phyloP scores from a whole-genome alignment of 805 yeast species.

The Metschnikowia lochheadii region DNA sequence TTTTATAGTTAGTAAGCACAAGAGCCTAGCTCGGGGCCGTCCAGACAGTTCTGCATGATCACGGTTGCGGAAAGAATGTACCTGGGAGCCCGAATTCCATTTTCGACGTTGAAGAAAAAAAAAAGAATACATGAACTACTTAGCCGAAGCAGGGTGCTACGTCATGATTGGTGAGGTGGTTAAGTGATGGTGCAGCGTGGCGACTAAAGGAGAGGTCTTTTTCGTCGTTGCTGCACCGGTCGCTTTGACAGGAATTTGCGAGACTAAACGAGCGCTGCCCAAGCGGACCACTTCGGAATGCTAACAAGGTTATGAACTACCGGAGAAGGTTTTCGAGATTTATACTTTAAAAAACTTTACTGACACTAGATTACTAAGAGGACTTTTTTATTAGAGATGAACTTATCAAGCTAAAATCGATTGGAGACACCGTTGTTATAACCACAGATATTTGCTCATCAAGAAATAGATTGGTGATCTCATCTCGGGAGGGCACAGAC shows the following conservation, averaged over 20 bases:
- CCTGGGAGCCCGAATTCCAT: too few species aligned
- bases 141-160: neutral
- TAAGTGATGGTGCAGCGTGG: neutral
- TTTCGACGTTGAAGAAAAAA: too few species aligned
- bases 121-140: too few species aligned
- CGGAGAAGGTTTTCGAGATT: too few species aligned
- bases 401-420: neutral
- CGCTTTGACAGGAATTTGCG: slow-evolving; percentile 4
- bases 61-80: too few species aligned
- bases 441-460: neutral
- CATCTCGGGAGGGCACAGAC: neutral
- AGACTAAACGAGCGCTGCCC: neutral
- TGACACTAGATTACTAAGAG: neutral
- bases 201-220: neutral
- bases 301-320: too few species aligned
- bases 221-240: neutral
- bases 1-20: too few species aligned
- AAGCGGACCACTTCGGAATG: neutral
- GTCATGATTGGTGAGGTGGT: neutral
- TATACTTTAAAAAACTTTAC: too few species aligned
- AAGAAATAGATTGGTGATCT: neutral
- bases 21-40: too few species aligned
- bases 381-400: neutral
- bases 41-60: too few species aligned
- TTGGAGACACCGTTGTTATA: neutral